These are phyloP conservation scores for Purshia tridentata DNA, from an alignment of 306 rosid genomes.

Conservation along the genomic window DNA sequence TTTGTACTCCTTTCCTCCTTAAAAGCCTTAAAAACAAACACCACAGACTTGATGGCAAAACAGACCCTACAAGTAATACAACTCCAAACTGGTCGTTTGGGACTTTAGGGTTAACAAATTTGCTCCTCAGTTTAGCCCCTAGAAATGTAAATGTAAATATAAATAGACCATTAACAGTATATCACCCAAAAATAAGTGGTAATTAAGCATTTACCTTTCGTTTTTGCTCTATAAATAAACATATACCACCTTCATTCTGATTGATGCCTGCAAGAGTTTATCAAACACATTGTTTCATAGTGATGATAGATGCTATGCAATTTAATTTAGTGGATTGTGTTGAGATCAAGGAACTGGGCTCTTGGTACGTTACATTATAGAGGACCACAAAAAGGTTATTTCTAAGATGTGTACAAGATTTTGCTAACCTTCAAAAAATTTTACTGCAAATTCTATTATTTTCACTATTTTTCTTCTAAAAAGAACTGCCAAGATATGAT, in stretches of 20 bases:
- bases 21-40: too few species aligned
- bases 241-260: background rate
- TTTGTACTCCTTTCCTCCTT: too few species aligned
- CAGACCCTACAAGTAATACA: too few species aligned
- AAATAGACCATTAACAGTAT: too few species aligned
- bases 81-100: too few species aligned
- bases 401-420: background rate
- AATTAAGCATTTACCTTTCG: too few species aligned
- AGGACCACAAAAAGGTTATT: background rate
- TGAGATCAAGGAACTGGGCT: background rate
- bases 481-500: background rate
- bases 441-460: background rate
- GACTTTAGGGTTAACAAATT: too few species aligned
- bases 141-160: too few species aligned
- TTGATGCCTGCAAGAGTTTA: background rate
- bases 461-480: background rate
- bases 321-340: background rate
- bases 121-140: too few species aligned
- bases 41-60: too few species aligned
- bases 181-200: too few species aligned
- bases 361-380: too few species aligned
- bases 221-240: background rate
- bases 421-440: background rate
- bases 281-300: background rate
- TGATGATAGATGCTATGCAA: background rate